These are phyloP conservation scores for Leptographium wingfieldii DNA, from an alignment of 2,329 filamentous ascomycete species.

Conservation along the genomic window DNA sequence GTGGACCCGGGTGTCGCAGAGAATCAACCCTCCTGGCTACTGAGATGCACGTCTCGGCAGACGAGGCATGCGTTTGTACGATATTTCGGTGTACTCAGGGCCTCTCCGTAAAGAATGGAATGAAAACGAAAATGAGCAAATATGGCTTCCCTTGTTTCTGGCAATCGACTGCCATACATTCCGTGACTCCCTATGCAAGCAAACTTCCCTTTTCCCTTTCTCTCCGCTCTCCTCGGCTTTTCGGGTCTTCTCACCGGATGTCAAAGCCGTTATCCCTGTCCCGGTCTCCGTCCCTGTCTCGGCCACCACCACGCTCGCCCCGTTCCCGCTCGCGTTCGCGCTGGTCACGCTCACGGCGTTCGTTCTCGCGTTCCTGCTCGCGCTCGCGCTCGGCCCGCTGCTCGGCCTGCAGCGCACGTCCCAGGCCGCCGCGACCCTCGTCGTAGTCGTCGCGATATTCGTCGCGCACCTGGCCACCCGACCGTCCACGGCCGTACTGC, in stretches of 20 bases:
- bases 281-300: constrained; percentile 16
- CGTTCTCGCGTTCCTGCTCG: constrained; percentile 35
- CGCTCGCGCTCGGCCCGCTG: constrained; percentile 20
- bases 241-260: constrained; percentile 29
- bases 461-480: constrained; percentile 90
- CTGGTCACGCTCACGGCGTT: not conserved
- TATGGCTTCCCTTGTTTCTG: not conserved
- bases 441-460: constrained; percentile 97
- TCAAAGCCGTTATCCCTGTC: constrained; percentile 48
- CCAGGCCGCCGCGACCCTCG: constrained; percentile 82
- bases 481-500: constrained; percentile 92
- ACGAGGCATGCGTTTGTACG: constrained; percentile 5
- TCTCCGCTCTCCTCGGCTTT: not conserved
- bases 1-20: constrained; percentile 91
- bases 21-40: constrained; percentile 89
- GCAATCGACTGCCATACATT: not conserved
- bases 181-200: not conserved
- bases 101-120: not conserved
- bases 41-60: constrained; percentile 28
- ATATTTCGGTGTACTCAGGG: constrained; percentile 3
- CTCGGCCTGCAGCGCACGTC: constrained; percentile 57
- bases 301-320: not conserved
- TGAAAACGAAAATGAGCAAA: not conserved
- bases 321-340: constrained; percentile 3
- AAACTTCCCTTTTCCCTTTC: not conserved